Evolutionary conservation across 139 green algal genomes (phyloP), one percentile per base, ranked within the genome.

Genomic region (Pseudopediastrum boryanum): DNA sequence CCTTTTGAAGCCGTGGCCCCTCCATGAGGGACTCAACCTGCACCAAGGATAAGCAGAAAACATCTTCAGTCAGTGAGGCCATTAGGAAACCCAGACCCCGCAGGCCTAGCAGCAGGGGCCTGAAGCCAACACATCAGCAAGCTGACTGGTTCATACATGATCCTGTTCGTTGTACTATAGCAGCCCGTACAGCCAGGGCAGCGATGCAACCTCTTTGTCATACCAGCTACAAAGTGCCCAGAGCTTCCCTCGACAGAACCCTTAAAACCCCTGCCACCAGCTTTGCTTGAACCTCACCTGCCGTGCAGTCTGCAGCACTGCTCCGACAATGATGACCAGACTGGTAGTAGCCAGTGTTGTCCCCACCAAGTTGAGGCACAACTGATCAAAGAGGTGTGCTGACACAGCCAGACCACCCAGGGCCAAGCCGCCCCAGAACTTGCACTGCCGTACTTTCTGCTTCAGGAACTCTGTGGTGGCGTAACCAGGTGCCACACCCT

Each of bases 281-380:
- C n/a, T n/a, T n/a, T n/a, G n/a, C n/a, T 38, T 38, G 27, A 4
- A n/a, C n/a, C 81, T 23, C 64, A 90, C 81, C 82, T 92, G 87
- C 4, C 87, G 80, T n/a, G 80, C 79, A 43, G 79, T 87, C 66
- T 92, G 84, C 72, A 89, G 80, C 35, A 88, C 83, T 21, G 87
- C 81, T 2, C 87, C 87, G 29, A 92, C 87, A 33, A 92, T 88
- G 51, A 92, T 92, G 31, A 92, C 84, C 75, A 92, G 78, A 42
- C 54, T 84, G 39, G 87, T 92, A 8, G 84, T 87, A 9, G 67
- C 82, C 42, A 92, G 78, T 1, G 65, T 82, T 29, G 83, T 83
- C 42, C 87, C 87, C 50, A 92, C 74, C 54, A 71, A 12, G 44
- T n/a, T 52, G 52, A 59, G 31, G 77, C 67, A 83, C 64, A 78